These are phyloP conservation scores for Ophiostoma perfectum DNA, from an alignment of 2,329 filamentous ascomycete species.

Conservation along the genomic window DNA sequence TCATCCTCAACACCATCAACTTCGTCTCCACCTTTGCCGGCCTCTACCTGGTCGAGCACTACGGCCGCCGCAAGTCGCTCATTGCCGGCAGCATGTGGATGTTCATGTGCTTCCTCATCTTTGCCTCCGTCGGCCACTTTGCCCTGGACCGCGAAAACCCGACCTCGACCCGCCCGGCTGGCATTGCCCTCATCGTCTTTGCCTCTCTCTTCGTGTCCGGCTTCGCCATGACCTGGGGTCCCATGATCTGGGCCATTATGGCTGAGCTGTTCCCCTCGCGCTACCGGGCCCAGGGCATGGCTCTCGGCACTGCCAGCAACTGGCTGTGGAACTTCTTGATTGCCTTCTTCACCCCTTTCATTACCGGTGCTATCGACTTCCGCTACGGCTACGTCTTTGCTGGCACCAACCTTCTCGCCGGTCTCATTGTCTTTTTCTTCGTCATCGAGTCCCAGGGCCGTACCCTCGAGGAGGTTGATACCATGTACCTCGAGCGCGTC, in stretches of 20 bases:
- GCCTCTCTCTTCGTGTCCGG: constrained; percentile 70
- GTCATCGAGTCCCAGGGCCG: constrained; percentile 87
- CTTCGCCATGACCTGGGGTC: constrained; percentile 47
- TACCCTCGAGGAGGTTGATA: constrained; percentile 73
- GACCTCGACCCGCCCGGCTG: constrained; percentile 40
- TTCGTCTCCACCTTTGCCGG: constrained; percentile 58
- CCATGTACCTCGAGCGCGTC: constrained; percentile 41
- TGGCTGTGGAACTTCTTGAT: constrained; percentile 58
- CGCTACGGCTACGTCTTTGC: constrained; percentile 71
- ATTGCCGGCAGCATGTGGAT: constrained; percentile 64
- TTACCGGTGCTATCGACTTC: constrained; percentile 59
- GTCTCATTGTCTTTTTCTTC: constrained; percentile 66
- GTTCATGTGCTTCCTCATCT: constrained; percentile 59
- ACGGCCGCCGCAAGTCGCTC: constrained; percentile 62
- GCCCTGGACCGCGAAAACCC: constrained; percentile 37
- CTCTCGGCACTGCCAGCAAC: constrained; percentile 37
- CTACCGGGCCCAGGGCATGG: constrained; percentile 27
- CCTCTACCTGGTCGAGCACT: constrained; percentile 63
- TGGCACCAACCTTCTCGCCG: constrained; percentile 62
- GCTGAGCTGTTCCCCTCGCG: constrained; percentile 27
- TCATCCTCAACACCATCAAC: constrained; percentile 45
- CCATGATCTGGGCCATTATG: constrained; percentile 28
- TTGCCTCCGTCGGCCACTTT: constrained; percentile 50
- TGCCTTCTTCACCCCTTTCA: constrained; percentile 22
- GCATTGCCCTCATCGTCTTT: constrained; percentile 65